Conservation (phyloP, 306 rosid genomes). For the Dalbergia oliveri region DNA sequence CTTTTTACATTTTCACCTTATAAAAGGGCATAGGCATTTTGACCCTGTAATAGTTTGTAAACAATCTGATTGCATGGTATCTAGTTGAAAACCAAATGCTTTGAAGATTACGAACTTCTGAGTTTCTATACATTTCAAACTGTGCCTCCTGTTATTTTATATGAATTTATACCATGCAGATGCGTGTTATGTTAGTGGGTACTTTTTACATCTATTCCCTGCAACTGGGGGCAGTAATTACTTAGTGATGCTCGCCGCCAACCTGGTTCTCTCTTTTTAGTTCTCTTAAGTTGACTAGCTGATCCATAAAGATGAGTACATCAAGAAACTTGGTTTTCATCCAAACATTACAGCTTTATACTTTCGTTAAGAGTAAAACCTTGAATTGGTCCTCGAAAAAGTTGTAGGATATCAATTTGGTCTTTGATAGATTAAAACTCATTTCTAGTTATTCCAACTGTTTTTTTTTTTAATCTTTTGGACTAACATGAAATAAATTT, state of each 20-base stretch:
- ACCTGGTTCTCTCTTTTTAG: too few relatives aligned
- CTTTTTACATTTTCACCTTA: not conserved
- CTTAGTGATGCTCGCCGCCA: not conserved
- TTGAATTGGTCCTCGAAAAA: too few relatives aligned
- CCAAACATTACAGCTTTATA: not conserved
- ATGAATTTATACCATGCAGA: not conserved
- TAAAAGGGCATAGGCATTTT: not conserved
- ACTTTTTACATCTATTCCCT: too few relatives aligned
- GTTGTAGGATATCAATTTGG: too few relatives aligned
- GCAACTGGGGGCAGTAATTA: not conserved
- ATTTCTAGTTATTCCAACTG: too few relatives aligned
- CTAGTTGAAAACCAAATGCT: not conserved
- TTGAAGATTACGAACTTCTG: not conserved
- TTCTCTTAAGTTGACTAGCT: not conserved
- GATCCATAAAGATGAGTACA: not conserved
- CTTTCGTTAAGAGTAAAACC: too few relatives aligned
- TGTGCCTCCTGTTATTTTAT: not conserved
- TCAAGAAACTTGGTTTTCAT: conserved; percentile 12
- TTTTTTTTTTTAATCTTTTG: too few relatives aligned
- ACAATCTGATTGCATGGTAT: not conserved
- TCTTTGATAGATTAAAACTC: too few relatives aligned
- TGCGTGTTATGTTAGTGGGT: not conserved
- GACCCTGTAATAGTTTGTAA: not conserved
- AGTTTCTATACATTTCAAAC: not conserved
- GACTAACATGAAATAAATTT: too few relatives aligned